Base-by-base conservation (phyloP, 352 stramenopile species). In the Pythium periplocum region DNA sequence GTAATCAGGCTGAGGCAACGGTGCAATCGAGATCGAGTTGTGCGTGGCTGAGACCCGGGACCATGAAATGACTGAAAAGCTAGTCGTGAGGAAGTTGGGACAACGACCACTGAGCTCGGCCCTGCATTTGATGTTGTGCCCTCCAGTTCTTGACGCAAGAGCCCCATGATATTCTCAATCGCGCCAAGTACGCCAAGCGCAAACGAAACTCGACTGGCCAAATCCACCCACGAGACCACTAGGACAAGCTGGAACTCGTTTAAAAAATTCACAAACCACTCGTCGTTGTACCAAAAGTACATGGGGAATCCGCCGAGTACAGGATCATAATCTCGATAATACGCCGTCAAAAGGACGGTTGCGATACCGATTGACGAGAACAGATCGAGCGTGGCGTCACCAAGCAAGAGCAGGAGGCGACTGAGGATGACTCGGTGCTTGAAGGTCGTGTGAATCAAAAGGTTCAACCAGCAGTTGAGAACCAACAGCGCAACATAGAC, bases 181-280 rank as follows among this genome's bases (percentile, higher is more conserved):
- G 62, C 66, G 7, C 30, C 31, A 2, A 83, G 34, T 34, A 77
- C 57, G 8, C 68, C 62, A 4, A 74, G 7, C 6, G 68, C 68
- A 17, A 83, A 81, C 1, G 80, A 38, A 1, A 80, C 33, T 1
- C 62, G 62, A 40, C 64, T 66, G 11, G 39, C 49, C 0, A 76
- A 50, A 43, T 83, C 68, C 2, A 45, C 11, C 58, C 62, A 79
- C 5, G 72, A 79, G 3, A 35, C 43, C 1, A 85, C 60, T 11
- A 83, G 32, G 3, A 77, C 36, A 6, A 80, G 42, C 4, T 39
- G 46, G 30, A 37, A 45, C 55, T 70, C 65, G 45, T 62, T 64
- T 31, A 62, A 37, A 5, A 57, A 51, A 36, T 68, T 67, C 30
- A 68, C 12, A 33, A 73, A 51, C 65, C 65, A 70, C 4, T 54